Base-by-base conservation (phyloP, 2,329 filamentous ascomycete genomes). In the Fusarium mangiferae region DNA sequence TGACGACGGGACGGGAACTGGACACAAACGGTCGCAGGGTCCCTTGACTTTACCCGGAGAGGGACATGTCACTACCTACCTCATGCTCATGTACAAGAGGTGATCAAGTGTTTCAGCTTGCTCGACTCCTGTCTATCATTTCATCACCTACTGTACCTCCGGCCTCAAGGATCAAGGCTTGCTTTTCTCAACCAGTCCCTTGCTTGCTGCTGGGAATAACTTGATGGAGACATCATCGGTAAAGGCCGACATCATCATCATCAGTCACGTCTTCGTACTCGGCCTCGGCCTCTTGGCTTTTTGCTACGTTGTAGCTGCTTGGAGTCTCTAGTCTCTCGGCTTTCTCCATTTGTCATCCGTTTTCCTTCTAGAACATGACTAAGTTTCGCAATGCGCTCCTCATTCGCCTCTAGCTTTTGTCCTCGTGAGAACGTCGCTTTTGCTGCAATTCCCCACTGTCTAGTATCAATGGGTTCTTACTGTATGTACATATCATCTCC, bases 101-200 rank as follows among this genome's bases (percentile, higher is more conserved):
- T 35, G 65, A 76, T 77, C 54, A 58, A 66, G 61, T 45, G 76
- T 77, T 78, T 78, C 76, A 78, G 49, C 39, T 59, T 63, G 46
- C n/a, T 33, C 48, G 24, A 56, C 72, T 75, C 69, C 73, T 75
- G 73, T 68, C 73, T 52, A 75, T 75, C 67, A 68, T 75, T 72
- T 71, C 73, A 75, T 75, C 73, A 75, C 69, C 46, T 24, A 10
- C 22, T 15, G 41, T 42, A 17, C 48, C 20, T 42, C 14, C 33
- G 57, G 28, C 42, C 48, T 35, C 48, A 24, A 26, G 51, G 51
- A 71, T 70, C 44, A 61, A 61, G 38, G 42, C 51, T 41, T 55
- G 35, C 51, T 55, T 51, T 51, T 35, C 30, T 28, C 24, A 28
- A 20, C 24, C 45, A 28, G 45, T 30, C 45, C 45, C 41, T 44